Evolutionary conservation across 1,284 basidiomycete genomes (phyloP).

Genomic region (Leccinum pachyderme): DNA sequence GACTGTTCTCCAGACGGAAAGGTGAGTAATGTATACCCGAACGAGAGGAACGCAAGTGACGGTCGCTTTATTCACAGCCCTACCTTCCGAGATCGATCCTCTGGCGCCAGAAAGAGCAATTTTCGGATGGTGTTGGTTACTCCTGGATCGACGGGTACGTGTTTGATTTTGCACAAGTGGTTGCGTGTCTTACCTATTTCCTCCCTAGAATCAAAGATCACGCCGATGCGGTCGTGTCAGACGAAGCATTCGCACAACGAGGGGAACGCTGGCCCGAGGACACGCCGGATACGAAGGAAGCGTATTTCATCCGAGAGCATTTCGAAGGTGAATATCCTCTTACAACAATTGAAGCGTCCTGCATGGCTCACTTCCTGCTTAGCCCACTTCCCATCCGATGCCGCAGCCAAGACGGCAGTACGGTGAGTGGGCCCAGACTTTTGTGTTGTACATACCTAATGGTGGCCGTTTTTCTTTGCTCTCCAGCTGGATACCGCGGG

Average conservation of each 20-base stretch:
- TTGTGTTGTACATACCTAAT: constrained; percentile 11
- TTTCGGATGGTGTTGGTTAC: constrained; percentile 99
- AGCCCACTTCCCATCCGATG: constrained; percentile 80
- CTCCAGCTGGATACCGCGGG: constrained; percentile 90
- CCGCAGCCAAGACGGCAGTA: constrained; percentile 90
- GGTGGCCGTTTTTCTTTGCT: not conserved
- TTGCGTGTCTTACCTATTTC: not conserved
- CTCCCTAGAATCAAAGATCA: constrained; percentile 82
- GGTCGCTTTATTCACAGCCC: constrained; percentile 49
- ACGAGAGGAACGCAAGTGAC: constrained; percentile 2
- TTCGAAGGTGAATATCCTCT: constrained; percentile 72
- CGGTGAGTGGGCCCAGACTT: constrained; percentile 49
- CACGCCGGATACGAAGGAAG: constrained; percentile 97
- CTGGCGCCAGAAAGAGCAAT: constrained; percentile 99
- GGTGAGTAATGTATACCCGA: constrained; percentile 38
- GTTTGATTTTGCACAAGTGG: not conserved
- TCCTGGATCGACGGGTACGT: constrained; percentile 96
- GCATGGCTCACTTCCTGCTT: constrained; percentile 10
- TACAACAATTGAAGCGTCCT: constrained; percentile 13
- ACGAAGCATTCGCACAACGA: constrained; percentile 79
- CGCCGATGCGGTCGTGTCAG: constrained; percentile 73
- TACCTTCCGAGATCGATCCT: constrained; percentile 95
- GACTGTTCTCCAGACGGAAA: constrained; percentile 86
- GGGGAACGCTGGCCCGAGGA: constrained; percentile 77
- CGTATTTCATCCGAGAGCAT: constrained; percentile 91